Evolutionary conservation across 306 rosid genomes (phyloP).

Genomic region (Medicago lupulina): DNA sequence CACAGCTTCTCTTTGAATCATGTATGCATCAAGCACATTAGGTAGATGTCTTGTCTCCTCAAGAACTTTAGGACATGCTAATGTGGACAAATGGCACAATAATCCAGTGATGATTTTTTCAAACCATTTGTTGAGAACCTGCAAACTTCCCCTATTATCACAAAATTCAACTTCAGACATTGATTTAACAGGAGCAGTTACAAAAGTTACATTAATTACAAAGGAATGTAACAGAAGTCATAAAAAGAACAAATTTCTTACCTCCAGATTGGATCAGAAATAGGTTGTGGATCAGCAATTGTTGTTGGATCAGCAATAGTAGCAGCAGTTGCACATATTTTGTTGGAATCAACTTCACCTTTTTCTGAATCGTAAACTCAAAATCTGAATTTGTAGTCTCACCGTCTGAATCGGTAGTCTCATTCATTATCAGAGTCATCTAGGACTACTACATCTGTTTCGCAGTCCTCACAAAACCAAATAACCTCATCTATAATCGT

Average conservation of each 20-base stretch:
- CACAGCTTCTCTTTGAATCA: too few species aligned
- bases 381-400: too few species aligned
- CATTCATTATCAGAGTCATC: constrained; percentile 17
- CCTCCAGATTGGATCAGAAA: too few species aligned
- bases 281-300: constrained; percentile 60
- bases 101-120: constrained; percentile 36
- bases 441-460: constrained; percentile 29
- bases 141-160: constrained; percentile 64
- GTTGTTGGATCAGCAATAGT: too few species aligned
- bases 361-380: too few species aligned
- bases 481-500: constrained; percentile 39
- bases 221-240: too few species aligned
- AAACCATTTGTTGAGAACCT: constrained; percentile 37
- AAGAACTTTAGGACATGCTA: constrained; percentile 61
- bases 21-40: constrained; percentile 44
- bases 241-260: constrained; percentile 31
- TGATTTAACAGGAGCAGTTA: neutral
- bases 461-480: constrained; percentile 74
- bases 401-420: neutral
- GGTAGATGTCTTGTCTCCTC: constrained; percentile 64
- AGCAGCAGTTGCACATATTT: neutral
- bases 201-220: constrained; percentile 5
- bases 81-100: constrained; percentile 64
- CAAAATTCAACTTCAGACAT: constrained; percentile 36
- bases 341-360: neutral